These are phyloP conservation scores for Starmerella powellii DNA, from an alignment of 805 yeast genomes.

Conservation along the genomic window DNA sequence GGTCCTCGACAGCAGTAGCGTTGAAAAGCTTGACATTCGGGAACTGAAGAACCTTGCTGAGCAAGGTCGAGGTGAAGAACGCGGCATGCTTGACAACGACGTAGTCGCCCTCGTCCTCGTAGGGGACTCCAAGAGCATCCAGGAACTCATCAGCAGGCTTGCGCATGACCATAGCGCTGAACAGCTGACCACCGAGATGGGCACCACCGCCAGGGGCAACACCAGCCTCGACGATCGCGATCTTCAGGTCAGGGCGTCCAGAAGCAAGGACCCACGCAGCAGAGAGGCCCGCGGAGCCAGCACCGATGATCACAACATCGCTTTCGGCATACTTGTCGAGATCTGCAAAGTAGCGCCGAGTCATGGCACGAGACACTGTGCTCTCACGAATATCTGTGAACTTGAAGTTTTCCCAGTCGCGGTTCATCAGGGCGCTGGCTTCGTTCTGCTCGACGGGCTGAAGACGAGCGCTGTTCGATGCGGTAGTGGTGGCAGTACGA, in stretches of 20 bases:
- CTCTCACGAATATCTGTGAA: constrained; percentile 68
- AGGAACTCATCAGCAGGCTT: constrained; percentile 66
- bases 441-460: constrained; percentile 12
- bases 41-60: constrained; percentile 55
- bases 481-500: constrained; percentile 21
- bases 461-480: constrained; percentile 9
- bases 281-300: constrained; percentile 64
- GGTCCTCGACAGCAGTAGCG: constrained; percentile 70
- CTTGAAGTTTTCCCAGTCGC: constrained; percentile 54
- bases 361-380: constrained; percentile 71
- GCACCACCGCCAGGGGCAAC: constrained; percentile 77
- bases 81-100: constrained; percentile 77
- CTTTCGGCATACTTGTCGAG: constrained; percentile 63
- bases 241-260: constrained; percentile 62
- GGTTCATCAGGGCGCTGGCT: constrained; percentile 12
- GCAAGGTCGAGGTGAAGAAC: constrained; percentile 55
- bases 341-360: constrained; percentile 58
- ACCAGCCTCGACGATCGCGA: constrained; percentile 60
- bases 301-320: constrained; percentile 65
- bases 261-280: constrained; percentile 65
- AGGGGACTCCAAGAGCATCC: constrained; percentile 49
- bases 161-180: constrained; percentile 68
- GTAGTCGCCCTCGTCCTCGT: constrained; percentile 69
- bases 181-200: constrained; percentile 65
- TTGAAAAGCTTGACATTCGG: constrained; percentile 69